These are phyloP conservation scores for Cucurbita pepo DNA, from an alignment of 306 rosid genomes.

Conservation along the genomic window DNA sequence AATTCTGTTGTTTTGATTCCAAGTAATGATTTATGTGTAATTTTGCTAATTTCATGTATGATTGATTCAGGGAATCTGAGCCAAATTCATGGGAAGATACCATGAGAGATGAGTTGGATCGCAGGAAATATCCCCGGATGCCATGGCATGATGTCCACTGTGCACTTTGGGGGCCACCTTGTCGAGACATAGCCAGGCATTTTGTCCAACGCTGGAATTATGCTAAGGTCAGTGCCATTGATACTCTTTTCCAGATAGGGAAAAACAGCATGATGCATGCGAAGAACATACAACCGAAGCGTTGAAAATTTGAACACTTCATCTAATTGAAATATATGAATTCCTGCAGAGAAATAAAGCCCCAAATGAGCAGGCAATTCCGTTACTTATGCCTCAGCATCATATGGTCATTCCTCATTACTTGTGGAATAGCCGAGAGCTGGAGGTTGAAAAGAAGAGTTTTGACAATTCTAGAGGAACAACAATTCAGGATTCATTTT, in stretches of 20 bases:
- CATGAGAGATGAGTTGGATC: constrained; percentile 92
- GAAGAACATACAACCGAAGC: not conserved
- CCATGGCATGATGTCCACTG: constrained; percentile 99
- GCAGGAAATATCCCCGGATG: constrained; percentile 84
- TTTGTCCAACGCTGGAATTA: constrained; percentile 99
- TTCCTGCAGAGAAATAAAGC: constrained; percentile 82
- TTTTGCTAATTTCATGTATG: not conserved
- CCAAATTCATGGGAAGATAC: constrained; percentile 99
- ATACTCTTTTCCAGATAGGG: not conserved
- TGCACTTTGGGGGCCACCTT: constrained; percentile 98
- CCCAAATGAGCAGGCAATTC: constrained; percentile 83
- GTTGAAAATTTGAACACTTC: not conserved
- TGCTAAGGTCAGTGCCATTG: constrained; percentile 53
- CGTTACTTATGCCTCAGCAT: constrained; percentile 96
- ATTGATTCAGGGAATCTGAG: constrained; percentile 68
- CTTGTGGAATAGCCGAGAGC: constrained; percentile 50
- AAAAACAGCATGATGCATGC: not conserved
- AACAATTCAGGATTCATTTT: constrained; percentile 52
- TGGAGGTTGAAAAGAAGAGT: constrained; percentile 27
- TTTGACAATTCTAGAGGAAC: constrained; percentile 15
- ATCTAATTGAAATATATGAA: constrained; percentile 9
- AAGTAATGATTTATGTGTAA: not conserved
- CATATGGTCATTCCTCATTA: constrained; percentile 99
- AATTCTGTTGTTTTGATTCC: not conserved
- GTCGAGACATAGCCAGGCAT: constrained; percentile 96